Percentiles rank a stretch among this genome's conserved stretches.
These are phyloP conservation scores for Parietaria judaica DNA, from an alignment of 306 rosid species.

Conservation along the genomic window DNA sequence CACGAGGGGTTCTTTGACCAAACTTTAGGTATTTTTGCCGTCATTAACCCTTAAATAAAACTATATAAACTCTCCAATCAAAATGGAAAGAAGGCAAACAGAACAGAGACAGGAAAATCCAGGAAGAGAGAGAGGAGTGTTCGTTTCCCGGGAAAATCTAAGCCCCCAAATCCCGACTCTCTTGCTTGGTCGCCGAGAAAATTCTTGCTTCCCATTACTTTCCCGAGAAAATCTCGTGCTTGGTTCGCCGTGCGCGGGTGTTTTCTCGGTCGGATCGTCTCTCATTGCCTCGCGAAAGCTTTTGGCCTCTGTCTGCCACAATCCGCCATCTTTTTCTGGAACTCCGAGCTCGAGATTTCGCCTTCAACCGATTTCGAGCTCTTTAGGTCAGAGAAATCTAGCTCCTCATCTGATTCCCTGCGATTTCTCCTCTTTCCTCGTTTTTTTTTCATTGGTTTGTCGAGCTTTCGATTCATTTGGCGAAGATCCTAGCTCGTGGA, in stretches of 20 bases:
- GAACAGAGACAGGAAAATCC: conserved; percentile 1
- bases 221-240: neutral
- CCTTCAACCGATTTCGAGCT: neutral
- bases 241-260: neutral
- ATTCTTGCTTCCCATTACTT: neutral
- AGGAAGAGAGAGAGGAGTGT: neutral
- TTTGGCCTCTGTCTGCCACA: conserved; percentile 27
- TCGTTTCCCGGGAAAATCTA: conserved; percentile 14
- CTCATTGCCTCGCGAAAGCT: conserved; percentile 28
- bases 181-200: conserved; percentile 30
- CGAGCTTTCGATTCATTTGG: conserved; percentile 7
- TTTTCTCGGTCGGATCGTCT: neutral
- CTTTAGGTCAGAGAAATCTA: conserved; percentile 21
- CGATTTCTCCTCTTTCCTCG: neutral
- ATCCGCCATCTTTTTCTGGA: conserved; percentile 25
- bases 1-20: too few species aligned
- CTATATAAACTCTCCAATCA: too few species aligned
- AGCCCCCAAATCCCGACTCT: neutral
- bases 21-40: too few species aligned
- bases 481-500: conserved; percentile 6
- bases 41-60: too few species aligned
- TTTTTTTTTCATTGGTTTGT: neutral
- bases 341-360: conserved; percentile 71
- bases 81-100: too few species aligned
- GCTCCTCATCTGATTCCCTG: neutral